These are phyloP conservation scores for Arachis monticola DNA, from an alignment of 331 rosid genomes.

Conservation along the genomic window DNA sequence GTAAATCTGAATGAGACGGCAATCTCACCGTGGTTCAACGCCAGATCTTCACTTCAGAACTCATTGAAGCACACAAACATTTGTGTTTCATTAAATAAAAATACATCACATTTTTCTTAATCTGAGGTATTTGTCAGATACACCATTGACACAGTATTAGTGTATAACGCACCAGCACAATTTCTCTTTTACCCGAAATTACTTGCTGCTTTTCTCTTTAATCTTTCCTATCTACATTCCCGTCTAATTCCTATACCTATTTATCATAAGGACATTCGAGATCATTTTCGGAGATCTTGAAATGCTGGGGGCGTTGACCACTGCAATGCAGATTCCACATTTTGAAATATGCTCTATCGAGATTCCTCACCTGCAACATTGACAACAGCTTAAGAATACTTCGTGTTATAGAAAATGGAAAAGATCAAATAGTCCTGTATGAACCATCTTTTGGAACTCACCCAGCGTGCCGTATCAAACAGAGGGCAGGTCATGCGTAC, in stretches of 20 bases:
- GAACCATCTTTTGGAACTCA: slow-evolving; percentile 41
- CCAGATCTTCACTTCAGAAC: neutral
- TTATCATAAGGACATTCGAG: slow-evolving; percentile 77
- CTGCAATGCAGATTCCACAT: slow-evolving; percentile 98
- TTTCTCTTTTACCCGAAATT: neutral
- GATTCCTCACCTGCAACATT: slow-evolving; percentile 82
- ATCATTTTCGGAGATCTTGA: slow-evolving; percentile 83
- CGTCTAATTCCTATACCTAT: slow-evolving; percentile 59
- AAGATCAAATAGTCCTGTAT: neutral
- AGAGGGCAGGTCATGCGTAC: slow-evolving; percentile 89
- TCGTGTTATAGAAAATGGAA: neutral
- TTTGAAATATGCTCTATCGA: slow-evolving; percentile 80
- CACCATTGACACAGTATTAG: slow-evolving; percentile 6
- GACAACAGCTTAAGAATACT: neutral
- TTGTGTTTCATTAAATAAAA: neutral
- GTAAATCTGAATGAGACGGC: neutral
- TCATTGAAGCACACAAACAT: neutral
- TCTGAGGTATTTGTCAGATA: slow-evolving; percentile 1
- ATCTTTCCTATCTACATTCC: slow-evolving; percentile 67
- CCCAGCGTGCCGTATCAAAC: slow-evolving; percentile 96
- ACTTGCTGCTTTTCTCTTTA: slow-evolving; percentile 37
- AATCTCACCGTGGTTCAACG: neutral
- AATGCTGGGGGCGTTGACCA: slow-evolving; percentile 84
- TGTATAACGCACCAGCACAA: slow-evolving; percentile 4
- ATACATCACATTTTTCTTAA: slow-evolving; percentile 24